Evolutionary conservation across 1,284 basidiomycete genomes (phyloP).

Genomic region (Vanrija sp.): DNA sequence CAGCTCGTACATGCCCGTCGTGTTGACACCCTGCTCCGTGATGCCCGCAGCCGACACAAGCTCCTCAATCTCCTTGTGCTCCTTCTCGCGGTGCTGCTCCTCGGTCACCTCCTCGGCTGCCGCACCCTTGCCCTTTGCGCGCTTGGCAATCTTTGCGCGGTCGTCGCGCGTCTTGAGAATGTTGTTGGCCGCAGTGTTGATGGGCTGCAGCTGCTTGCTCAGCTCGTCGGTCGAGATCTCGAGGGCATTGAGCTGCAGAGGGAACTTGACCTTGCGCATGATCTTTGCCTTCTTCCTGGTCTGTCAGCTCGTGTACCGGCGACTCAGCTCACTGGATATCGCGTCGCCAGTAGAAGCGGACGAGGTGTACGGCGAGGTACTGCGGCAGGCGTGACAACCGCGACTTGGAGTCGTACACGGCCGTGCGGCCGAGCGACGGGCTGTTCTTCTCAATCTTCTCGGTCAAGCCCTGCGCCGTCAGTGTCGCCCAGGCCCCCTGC

Average conservation of each 20-base stretch:
- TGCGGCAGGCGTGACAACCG: constrained; percentile 78
- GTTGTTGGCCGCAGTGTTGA: constrained; percentile 67
- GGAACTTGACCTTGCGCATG: constrained; percentile 94
- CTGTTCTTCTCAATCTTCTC: constrained; percentile 84
- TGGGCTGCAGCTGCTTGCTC: constrained; percentile 64
- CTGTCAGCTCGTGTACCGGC: not conserved
- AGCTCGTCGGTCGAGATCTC: constrained; percentile 78
- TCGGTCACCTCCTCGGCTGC: constrained; percentile 31
- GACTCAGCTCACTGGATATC: constrained; percentile 60
- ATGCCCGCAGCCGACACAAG: constrained; percentile 25
- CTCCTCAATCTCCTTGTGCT: constrained; percentile 30
- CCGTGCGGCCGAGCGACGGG: constrained; percentile 70
- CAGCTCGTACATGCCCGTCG: constrained; percentile 47
- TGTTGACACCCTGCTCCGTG: constrained; percentile 26
- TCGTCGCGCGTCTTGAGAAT: constrained; percentile 80
- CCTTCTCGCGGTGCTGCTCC: constrained; percentile 40
- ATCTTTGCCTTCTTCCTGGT: constrained; percentile 78
- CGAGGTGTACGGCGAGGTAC: constrained; percentile 49
- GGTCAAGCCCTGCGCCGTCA: constrained; percentile 63
- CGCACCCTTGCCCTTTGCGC: constrained; percentile 55
- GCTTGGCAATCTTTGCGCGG: constrained; percentile 73
- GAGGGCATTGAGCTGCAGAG: constrained; percentile 69
- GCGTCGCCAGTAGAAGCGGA: constrained; percentile 89
- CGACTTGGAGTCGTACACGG: constrained; percentile 76
- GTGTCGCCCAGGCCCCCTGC: constrained; percentile 29